Evolutionary conservation across 176 grass and related monocot species (phyloP).

Genomic region (Eleusine coracana): DNA sequence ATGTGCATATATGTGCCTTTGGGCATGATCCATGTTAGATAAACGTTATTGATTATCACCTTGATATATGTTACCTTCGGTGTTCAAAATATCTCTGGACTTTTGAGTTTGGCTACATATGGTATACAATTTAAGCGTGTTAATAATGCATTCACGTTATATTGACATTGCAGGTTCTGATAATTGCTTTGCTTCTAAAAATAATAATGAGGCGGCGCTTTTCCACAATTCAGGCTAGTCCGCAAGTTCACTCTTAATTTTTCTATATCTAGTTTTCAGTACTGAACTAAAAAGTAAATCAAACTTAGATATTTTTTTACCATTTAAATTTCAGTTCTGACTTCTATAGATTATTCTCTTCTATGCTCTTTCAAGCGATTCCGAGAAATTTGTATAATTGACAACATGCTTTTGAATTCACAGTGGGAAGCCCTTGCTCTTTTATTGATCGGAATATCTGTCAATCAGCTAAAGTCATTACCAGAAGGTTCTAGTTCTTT

Average conservation of each 20-base stretch:
- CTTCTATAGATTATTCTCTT: constrained; percentile 15
- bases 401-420: constrained; percentile 33
- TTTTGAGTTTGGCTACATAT: not conserved
- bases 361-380: not conserved
- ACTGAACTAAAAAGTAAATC: constrained; percentile 3
- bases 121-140: not conserved
- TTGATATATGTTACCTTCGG: constrained; percentile 12
- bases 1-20: not conserved
- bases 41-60: not conserved
- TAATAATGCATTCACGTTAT: constrained; percentile 23
- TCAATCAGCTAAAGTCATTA: constrained; percentile 90
- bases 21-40: constrained; percentile 4
- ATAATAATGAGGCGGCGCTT: constrained; percentile 90
- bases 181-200: constrained; percentile 93
- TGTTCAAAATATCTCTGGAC: constrained; percentile 28
- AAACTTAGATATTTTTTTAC: not conserved
- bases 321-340: not conserved
- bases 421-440: constrained; percentile 98
- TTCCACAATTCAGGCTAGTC: constrained; percentile 81
- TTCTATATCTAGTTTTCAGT: not conserved
- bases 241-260: constrained; percentile 48
- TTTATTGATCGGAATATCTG: constrained; percentile 94
- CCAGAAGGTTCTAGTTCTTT: constrained; percentile 84
- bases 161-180: constrained; percentile 76
- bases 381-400: constrained; percentile 26